Evolutionary conservation across 331 rosid species (phyloP).

Genomic region (Rosa hybrid): DNA sequence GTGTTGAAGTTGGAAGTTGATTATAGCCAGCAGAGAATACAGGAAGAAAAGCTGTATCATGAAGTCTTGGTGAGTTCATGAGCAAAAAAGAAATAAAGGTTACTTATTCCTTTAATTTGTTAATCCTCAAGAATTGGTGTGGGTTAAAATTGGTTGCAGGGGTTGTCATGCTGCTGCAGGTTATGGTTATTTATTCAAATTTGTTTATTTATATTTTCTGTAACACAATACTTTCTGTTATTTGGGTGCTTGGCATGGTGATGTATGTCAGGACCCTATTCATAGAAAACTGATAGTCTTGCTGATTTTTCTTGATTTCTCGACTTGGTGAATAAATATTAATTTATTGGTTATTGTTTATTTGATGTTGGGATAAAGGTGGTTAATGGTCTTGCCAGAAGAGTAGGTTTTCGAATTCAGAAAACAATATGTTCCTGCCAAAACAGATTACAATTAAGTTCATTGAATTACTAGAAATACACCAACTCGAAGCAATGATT

Average conservation of each 20-base stretch:
- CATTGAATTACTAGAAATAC: background rate
- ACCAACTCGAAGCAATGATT: no score
- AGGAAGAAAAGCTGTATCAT: conserved; percentile 26
- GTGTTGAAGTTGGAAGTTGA: conserved; percentile 45
- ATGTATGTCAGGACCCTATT: conserved; percentile 18
- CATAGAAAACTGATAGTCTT: conserved; percentile 8
- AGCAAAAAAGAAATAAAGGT: conserved; percentile 30
- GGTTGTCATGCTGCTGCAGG: conserved; percentile 15
- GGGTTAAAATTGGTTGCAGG: conserved; percentile 40
- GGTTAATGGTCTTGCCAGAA: background rate
- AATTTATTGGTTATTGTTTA: conserved; percentile 8
- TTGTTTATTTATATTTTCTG: conserved; percentile 20
- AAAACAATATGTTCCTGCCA: background rate
- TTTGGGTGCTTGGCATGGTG: conserved; percentile 7
- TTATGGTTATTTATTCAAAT: conserved; percentile 20
- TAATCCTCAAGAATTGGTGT: conserved; percentile 38
- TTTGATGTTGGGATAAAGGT: background rate
- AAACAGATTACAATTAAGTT: background rate
- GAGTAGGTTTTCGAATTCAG: background rate
- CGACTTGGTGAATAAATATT: conserved; percentile 2
- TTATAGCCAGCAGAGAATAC: conserved; percentile 15
- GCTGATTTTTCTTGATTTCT: conserved; percentile 10
- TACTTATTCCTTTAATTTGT: conserved; percentile 39
- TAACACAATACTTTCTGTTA: background rate
- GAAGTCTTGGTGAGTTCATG: conserved; percentile 25